Evolutionary conservation across 208 protist genomes (phyloP).

Genomic region (Herpetomonas muscarum): DNA sequence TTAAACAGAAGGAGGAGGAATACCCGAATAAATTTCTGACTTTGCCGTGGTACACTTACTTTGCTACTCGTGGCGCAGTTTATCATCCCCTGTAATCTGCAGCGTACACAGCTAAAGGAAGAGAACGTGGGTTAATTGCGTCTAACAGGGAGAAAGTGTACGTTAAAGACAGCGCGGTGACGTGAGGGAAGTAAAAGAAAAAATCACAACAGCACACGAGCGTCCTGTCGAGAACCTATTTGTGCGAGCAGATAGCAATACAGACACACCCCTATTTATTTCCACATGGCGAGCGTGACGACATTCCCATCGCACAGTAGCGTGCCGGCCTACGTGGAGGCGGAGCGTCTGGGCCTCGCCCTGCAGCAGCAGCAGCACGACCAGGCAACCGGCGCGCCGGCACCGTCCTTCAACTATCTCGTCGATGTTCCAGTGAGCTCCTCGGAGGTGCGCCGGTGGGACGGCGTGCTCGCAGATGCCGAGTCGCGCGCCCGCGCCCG

Average conservation of each 20-base stretch:
- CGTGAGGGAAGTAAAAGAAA: too few species aligned
- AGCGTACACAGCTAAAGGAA: too few species aligned
- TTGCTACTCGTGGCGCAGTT: too few species aligned
- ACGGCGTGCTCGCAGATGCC: slow-evolving; percentile 5
- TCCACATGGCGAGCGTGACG: neutral
- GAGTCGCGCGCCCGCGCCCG: slow-evolving; percentile 8
- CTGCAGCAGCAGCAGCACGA: slow-evolving; percentile 22
- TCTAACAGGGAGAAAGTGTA: too few species aligned
- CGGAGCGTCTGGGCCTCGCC: slow-evolving; percentile 9
- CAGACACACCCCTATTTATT: neutral
- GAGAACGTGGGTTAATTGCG: too few species aligned
- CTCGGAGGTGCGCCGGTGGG: slow-evolving; percentile 54
- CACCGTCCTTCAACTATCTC: slow-evolving; percentile 28
- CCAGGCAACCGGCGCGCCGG: neutral
- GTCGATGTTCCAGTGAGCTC: slow-evolving; percentile 72
- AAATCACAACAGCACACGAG: too few species aligned
- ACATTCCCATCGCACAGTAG: slow-evolving; percentile 1
- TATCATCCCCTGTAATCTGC: too few species aligned
- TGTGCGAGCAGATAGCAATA: neutral
- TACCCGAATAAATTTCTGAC: too few species aligned
- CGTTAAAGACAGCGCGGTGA: too few species aligned
- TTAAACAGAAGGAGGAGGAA: too few species aligned
- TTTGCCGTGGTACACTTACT: too few species aligned
- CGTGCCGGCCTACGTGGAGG: neutral
- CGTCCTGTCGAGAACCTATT: too few species aligned